Conservation (phyloP, 306 rosid genomes). For the Macrotyloma uniflorum region DNA sequence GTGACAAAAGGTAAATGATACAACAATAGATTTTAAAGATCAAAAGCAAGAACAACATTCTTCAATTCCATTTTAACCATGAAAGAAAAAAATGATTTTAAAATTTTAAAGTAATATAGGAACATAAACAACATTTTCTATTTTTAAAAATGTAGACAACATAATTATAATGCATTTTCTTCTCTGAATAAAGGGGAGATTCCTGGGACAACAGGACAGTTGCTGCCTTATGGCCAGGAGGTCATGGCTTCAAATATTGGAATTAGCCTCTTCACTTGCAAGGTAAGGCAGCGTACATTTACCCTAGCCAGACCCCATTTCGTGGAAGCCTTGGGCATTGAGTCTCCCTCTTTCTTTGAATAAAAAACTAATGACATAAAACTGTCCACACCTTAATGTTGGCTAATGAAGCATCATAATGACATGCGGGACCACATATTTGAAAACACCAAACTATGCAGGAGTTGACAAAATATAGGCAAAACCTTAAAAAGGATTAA, state of each 20-base stretch:
- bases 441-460: not conserved
- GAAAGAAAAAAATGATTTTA: not conserved
- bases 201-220: not conserved
- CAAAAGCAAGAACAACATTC: slow-evolving; percentile 5
- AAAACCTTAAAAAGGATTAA: not conserved
- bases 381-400: not conserved
- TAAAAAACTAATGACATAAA: not conserved
- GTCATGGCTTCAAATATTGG: not conserved
- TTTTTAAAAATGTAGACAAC: not conserved
- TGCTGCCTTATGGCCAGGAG: not conserved
- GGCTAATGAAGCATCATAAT: not conserved
- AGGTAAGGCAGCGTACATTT: not conserved
- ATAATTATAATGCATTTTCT: slow-evolving; percentile 11
- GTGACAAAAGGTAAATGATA: slow-evolving; percentile 20
- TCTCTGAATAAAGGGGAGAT: not conserved
- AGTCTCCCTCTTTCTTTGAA: not conserved
- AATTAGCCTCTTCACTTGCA: not conserved
- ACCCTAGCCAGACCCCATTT: not conserved
- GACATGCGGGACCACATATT: slow-evolving; percentile 8
- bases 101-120: not conserved
- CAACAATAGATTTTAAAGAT: slow-evolving; percentile 8
- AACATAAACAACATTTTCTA: slow-evolving; percentile 16
- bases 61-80: not conserved
- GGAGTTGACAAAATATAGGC: not conserved
- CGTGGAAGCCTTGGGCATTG: not conserved